Evolutionary conservation across 2,329 filamentous ascomycete genomes (phyloP).

Genomic region (Curvularia verruculosa): DNA sequence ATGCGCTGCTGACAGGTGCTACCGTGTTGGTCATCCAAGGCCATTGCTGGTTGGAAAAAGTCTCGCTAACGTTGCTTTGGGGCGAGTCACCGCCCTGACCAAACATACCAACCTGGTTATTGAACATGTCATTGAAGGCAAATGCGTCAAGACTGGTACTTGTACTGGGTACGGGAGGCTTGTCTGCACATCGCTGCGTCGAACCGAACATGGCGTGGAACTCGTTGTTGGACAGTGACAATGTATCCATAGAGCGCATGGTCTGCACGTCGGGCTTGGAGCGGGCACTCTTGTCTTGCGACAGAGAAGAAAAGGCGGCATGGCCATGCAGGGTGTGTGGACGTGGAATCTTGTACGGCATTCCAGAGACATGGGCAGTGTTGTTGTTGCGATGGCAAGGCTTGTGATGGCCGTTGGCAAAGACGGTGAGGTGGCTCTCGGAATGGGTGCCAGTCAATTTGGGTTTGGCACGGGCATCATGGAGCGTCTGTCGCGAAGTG

Average conservation of each 20-base stretch:
- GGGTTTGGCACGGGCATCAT: constrained; percentile 59
- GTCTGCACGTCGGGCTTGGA: constrained; percentile 30
- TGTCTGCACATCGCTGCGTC: constrained; percentile 35
- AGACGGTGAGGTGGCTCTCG: constrained; percentile 65
- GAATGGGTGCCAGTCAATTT: constrained; percentile 63
- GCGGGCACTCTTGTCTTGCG: constrained; percentile 32
- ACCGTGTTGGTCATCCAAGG: constrained; percentile 38
- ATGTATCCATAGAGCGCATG: constrained; percentile 44
- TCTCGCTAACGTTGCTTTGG: constrained; percentile 43
- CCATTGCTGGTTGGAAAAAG: constrained; percentile 42
- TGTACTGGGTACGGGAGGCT: constrained; percentile 35
- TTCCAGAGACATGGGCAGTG: constrained; percentile 65
- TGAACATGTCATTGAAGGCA: constrained; percentile 40
- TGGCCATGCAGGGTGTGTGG: constrained; percentile 48
- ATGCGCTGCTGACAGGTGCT: constrained; percentile 38
- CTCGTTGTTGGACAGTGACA: constrained; percentile 46
- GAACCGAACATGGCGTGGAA: constrained; percentile 47
- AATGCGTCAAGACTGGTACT: constrained; percentile 39
- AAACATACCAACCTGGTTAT: constrained; percentile 29
- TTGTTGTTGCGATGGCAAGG: constrained; percentile 69
- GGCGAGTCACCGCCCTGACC: constrained; percentile 43
- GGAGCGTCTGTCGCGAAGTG: constrained; percentile 52
- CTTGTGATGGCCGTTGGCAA: constrained; percentile 69
- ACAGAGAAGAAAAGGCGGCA: constrained; percentile 36
- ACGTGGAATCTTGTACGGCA: constrained; percentile 66